These are phyloP conservation scores for Cyanodermella asteris DNA, from an alignment of 2,329 filamentous ascomycete species.

Conservation along the genomic window DNA sequence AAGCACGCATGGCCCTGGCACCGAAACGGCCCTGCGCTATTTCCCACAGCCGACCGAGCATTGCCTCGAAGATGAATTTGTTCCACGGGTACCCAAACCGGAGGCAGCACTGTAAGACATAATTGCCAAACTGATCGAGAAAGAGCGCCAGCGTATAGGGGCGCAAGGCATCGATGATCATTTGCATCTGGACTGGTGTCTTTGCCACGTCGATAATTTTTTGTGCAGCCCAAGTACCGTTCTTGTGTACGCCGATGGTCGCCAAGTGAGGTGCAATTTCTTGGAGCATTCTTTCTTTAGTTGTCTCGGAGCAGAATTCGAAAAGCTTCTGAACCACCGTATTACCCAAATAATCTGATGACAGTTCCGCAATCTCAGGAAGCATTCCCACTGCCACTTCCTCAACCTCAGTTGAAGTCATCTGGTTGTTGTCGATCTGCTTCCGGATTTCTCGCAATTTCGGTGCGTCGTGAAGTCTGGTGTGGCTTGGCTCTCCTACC, in stretches of 20 bases:
- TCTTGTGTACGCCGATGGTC: constrained; percentile 96
- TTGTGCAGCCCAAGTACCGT: constrained; percentile 96
- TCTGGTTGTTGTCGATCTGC: constrained; percentile 85
- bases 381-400: constrained; percentile 84
- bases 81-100: constrained; percentile 79
- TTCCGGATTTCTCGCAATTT: constrained; percentile 91
- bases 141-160: constrained; percentile 81
- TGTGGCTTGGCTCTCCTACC: constrained; percentile 70
- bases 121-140: constrained; percentile 95
- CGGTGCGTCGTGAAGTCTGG: constrained; percentile 76
- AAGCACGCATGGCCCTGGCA: constrained; percentile 87
- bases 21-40: constrained; percentile 83
- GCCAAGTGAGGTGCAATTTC: constrained; percentile 81
- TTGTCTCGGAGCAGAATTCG: constrained; percentile 76
- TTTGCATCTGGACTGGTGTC: constrained; percentile 55
- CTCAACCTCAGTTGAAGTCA: constrained; percentile 73
- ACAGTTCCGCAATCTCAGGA: constrained; percentile 81
- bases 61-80: constrained; percentile 93
- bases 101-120: constrained; percentile 88
- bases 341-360: constrained; percentile 92
- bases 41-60: constrained; percentile 88
- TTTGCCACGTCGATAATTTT: constrained; percentile 97
- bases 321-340: constrained; percentile 99
- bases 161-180: constrained; percentile 66
- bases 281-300: constrained; percentile 75